Base-by-base conservation (phyloP, 306 rosid species). In the Sophora flavescens region DNA sequence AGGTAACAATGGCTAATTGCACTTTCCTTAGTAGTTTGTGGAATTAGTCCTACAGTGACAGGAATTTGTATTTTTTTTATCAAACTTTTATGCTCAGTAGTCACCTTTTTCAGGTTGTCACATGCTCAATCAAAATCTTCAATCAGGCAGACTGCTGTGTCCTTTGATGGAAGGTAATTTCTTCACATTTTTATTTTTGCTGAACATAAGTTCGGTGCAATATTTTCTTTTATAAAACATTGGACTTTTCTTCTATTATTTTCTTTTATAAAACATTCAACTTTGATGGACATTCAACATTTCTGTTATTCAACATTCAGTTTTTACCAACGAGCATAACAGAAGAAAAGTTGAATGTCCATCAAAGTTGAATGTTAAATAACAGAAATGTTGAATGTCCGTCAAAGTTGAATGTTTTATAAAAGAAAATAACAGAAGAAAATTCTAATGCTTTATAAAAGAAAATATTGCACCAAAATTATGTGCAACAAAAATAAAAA, bases 131-230 rank as follows among this genome's bases (percentile, higher is more conserved):
- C 97, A 11, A 95, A 88, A 82, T 89, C 96, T 10, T 88, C 91
- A 9, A 92, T 92, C 67, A 91, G 99, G 84, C 99, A 92, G 74
- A 95, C 97, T 30, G 99, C 98, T 62, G 41, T 90, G 80, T 96
- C 99, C 64, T 92, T 70, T 48, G 96, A 96, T 69, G 99, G 99
- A 89, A 91, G 98, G 99, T 96, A 71, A 74, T 72, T 65, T 63
- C n/a, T 30, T 33, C 36, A 51, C 62, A 45, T 30, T 59, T 73
- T 63, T 36, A 16, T 32, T 9, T 30, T 32, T 64, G 44, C 7
- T 35, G 54, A 36, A 47, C 65, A 42, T 22, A 78, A 42, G 45
- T 63, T 61, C 74, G 41, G 13, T 57, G 63, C 50, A 18, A 2
- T 57, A 10, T 51, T 8, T 18, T 2, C 4, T 50, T 0, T 54